Percentiles rank a stretch among this genome's conserved stretches.
phyloP scores from a whole-genome alignment of 129 eudicot genomes.

The Flaveria trinervia region DNA sequence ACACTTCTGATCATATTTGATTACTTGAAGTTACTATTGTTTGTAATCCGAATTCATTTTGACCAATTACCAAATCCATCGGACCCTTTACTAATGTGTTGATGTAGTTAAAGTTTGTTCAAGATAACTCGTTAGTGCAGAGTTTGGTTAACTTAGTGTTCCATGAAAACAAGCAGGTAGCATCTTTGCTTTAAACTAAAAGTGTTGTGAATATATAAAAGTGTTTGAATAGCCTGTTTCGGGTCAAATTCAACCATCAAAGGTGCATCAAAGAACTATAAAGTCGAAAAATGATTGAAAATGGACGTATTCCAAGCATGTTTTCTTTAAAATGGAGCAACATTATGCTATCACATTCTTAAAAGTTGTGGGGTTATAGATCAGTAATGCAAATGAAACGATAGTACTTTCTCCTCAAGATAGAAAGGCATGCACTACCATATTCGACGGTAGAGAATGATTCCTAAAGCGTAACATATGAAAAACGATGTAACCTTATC shows the following conservation, averaged over 20 bases:
- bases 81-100: no score
- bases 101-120: no score
- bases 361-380: conserved; percentile 32
- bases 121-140: background rate
- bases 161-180: background rate
- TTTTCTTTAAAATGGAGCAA: conserved; percentile 23
- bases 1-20: no score
- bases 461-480: conserved; percentile 33
- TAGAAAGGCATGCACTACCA: conserved; percentile 28
- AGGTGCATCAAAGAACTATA: conserved; percentile 1
- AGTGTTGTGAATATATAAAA: conserved; percentile 8
- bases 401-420: conserved; percentile 35
- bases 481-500: conserved; percentile 1
- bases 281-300: conserved; percentile 32
- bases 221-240: background rate
- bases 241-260: conserved; percentile 29
- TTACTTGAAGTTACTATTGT: no score
- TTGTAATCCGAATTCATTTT: no score
- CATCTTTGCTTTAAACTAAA: conserved; percentile 26
- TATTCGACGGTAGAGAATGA: conserved; percentile 38
- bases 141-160: conserved; percentile 2
- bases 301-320: conserved; percentile 20
- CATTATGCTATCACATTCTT: conserved; percentile 15
- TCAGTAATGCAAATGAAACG: conserved; percentile 21
- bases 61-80: no score